These are phyloP conservation scores for Cadophora malorum DNA, from an alignment of 2,329 filamentous ascomycete genomes.

Conservation along the genomic window DNA sequence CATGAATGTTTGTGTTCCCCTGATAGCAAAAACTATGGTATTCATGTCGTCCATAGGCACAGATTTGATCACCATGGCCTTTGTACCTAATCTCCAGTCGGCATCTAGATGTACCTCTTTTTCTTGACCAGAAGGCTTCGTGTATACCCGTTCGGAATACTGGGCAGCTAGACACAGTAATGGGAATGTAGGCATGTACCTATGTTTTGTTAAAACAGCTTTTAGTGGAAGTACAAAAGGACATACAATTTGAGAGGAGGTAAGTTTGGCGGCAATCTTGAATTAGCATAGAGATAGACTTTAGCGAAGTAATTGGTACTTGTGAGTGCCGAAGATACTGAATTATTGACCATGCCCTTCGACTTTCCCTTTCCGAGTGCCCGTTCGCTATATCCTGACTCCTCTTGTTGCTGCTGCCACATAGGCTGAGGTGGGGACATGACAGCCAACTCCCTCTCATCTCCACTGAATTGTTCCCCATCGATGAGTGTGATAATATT, in stretches of 20 bases:
- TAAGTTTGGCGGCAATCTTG: conserved; percentile 71
- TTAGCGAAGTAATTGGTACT: conserved; percentile 73
- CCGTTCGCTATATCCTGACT: conserved; percentile 28
- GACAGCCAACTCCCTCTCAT: conserved; percentile 59
- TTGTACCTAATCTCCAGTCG: conserved; percentile 76
- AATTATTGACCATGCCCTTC: conserved; percentile 47
- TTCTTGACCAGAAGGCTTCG: conserved; percentile 66
- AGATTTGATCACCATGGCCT: conserved; percentile 85
- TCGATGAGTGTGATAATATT: conserved; percentile 76
- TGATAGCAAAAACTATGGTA: conserved; percentile 82
- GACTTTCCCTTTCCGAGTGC: conserved; percentile 41
- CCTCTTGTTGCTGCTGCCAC: conserved; percentile 39
- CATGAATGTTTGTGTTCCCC: conserved; percentile 79
- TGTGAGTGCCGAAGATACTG: conserved; percentile 47
- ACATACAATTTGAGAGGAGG: conserved; percentile 71
- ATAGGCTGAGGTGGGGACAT: conserved; percentile 29
- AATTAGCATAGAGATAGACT: conserved; percentile 80
- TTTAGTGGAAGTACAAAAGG: not conserved
- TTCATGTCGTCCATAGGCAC: conserved; percentile 79
- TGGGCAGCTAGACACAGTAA: conserved; percentile 80
- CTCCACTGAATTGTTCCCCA: conserved; percentile 59
- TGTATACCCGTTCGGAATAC: conserved; percentile 79
- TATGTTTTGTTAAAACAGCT: conserved; percentile 42
- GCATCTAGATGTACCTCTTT: conserved; percentile 72
- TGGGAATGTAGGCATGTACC: conserved; percentile 77